Evolutionary conservation across 352 stramenopile species (phyloP), one percentile per base, ranked within the genome.

Genomic region (Phytopythium delawarense): DNA sequence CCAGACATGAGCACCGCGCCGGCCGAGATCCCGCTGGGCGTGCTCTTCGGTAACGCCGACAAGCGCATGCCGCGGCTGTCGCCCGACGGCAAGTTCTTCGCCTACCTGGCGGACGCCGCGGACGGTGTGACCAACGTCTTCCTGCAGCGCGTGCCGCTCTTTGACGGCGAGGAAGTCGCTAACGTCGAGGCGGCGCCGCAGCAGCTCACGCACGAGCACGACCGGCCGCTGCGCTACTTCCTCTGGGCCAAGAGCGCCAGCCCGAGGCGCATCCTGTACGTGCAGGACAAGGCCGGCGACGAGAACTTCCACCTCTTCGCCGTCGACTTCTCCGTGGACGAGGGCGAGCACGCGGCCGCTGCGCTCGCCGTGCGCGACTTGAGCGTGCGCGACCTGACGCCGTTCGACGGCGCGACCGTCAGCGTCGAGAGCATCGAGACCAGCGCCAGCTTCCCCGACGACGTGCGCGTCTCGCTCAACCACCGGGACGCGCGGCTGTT

Each of bases 91-190:
- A 70, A 68, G 34, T 79, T 74, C 66, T 75, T 79, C 61, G 75
- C 75, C 25, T 84, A 76, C 71, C 44, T 84, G 20, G 71, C 75
- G 20, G 72, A 80, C 40, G 64, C 57, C 39, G 59, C 53, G 12
- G 59, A 76, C n/a, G 75, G 75, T 55, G 72, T 84, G 25, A 70
- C 65, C 30, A 84, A 84, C 61, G 57, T 84, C 20, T 84, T 84
- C 57, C 46, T 84, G 55, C 69, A 79, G 61, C 55, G 67, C 30
- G 63, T 74, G 40, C 59, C 59, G 48, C 59, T 72, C 37, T 63
- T 76, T 30, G 65, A 68, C 28, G 75, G 76, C 49, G 61, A 61
- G 13, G 49, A 48, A n/a, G 73, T 40, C n/a, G 48, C 42, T 53
- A 50, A 77, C n/a, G 40, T 65, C 8, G 66, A 76, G 46, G 18